phyloP scores from a whole-genome alignment of 2,329 filamentous ascomycete genomes.

The Talaromyces sp. region DNA sequence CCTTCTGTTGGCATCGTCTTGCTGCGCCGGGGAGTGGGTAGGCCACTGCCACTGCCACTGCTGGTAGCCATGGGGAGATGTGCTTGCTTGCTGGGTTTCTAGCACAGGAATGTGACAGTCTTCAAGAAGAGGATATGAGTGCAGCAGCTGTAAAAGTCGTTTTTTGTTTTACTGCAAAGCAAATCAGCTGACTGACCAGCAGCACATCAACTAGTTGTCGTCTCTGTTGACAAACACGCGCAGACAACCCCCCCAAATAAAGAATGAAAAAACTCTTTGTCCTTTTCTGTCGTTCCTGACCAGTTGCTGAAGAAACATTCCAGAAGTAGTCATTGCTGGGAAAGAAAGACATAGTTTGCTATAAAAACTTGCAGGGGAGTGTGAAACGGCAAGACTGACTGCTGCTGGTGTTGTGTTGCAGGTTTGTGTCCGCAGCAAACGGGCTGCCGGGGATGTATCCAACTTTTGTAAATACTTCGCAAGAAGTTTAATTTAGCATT shows the following conservation, averaged over 20 bases:
- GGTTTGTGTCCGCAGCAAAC: not conserved
- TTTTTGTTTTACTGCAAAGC: too few relatives aligned
- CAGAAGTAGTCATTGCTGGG: not conserved
- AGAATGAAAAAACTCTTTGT: too few relatives aligned
- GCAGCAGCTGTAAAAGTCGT: too few relatives aligned
- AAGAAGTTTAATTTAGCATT: not conserved
- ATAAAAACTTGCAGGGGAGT: not conserved
- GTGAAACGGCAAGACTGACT: not conserved
- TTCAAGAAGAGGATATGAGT: not conserved
- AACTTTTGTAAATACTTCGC: not conserved
- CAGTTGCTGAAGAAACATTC: not conserved
- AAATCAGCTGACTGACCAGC: too few relatives aligned
- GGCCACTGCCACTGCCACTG: constrained; percentile 8
- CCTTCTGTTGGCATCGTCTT: constrained; percentile 45
- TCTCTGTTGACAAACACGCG: too few relatives aligned
- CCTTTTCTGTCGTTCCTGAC: not conserved
- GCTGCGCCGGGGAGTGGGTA: constrained; percentile 33
- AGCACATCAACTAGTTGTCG: too few relatives aligned
- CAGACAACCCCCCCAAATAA: too few relatives aligned
- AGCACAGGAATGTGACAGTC: not conserved
- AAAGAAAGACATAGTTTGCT: not conserved
- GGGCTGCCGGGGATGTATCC: not conserved
- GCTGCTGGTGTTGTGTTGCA: not conserved
- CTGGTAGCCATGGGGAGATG: not conserved
- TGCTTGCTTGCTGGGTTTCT: not conserved